Conservation (phyloP, 2,329 filamentous ascomycete species). For the Diaporthe destruens region DNA sequence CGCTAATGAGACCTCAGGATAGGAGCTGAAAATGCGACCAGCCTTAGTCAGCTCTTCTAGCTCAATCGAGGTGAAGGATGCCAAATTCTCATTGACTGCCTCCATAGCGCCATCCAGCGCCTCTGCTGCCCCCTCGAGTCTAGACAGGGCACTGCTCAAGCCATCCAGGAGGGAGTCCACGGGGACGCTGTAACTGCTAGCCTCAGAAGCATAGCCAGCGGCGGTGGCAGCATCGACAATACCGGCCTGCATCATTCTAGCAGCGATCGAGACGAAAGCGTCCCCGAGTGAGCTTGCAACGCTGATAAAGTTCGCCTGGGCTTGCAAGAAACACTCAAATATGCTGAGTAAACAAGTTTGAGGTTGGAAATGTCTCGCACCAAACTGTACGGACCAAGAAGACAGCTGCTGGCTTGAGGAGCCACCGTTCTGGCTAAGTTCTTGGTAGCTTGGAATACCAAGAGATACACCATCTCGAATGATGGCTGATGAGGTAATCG, state of each 20-base stretch:
- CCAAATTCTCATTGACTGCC: conserved; percentile 1
- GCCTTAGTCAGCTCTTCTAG: conserved; percentile 1
- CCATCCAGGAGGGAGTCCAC: not conserved
- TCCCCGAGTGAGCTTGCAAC: not conserved
- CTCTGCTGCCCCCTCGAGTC: conserved; percentile 8
- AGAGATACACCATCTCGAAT: not conserved
- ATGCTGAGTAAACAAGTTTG: not conserved
- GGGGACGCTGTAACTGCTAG: not conserved
- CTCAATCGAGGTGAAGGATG: conserved; percentile 1
- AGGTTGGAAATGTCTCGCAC: not conserved
- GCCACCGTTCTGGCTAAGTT: not conserved
- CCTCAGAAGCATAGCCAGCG: conserved; percentile 4
- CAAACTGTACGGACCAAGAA: conserved; percentile 12
- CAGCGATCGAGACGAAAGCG: not conserved
- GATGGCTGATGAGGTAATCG: not conserved
- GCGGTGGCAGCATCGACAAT: not conserved
- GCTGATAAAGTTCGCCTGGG: not conserved
- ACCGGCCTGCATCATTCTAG: not conserved
- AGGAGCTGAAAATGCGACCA: not conserved
- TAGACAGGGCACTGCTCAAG: not conserved
- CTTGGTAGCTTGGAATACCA: not conserved
- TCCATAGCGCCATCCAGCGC: conserved; percentile 23
- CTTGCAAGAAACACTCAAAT: conserved; percentile 4
- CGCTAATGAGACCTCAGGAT: not conserved
- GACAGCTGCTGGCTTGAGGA: conserved; percentile 8